phyloP scores from a whole-genome alignment of 805 yeast genomes.

The Wickerhamomyces subpelliculosus region DNA sequence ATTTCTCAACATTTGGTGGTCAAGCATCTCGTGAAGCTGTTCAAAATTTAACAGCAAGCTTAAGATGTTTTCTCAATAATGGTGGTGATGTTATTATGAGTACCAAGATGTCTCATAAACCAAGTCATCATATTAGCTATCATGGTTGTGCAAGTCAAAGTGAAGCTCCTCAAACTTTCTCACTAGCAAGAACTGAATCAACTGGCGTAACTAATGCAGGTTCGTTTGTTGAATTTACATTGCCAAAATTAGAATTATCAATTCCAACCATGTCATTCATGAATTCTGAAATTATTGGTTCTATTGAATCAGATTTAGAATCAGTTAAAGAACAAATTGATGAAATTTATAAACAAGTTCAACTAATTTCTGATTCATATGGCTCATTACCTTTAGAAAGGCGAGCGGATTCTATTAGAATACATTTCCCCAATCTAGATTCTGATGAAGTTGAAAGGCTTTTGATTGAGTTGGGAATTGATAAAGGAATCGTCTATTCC shows the following conservation, averaged over 20 bases:
- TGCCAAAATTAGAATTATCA: slow-evolving; percentile 30
- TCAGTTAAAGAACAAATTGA: slow-evolving; percentile 34
- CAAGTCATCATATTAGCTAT: slow-evolving; percentile 11
- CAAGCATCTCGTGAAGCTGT: slow-evolving; percentile 49
- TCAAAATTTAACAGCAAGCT: slow-evolving; percentile 44
- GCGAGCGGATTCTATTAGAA: slow-evolving; percentile 36
- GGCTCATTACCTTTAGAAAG: slow-evolving; percentile 62
- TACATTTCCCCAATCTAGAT: slow-evolving; percentile 71
- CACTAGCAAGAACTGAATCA: slow-evolving; percentile 29
- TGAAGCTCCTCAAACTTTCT: slow-evolving; percentile 25
- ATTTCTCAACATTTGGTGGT: slow-evolving; percentile 31
- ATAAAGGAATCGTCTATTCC: slow-evolving; percentile 48
- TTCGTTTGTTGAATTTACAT: slow-evolving; percentile 50
- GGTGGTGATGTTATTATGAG: slow-evolving; percentile 22
- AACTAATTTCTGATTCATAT: slow-evolving; percentile 39
- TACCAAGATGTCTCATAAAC: slow-evolving; percentile 6
- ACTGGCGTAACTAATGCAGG: slow-evolving; percentile 28
- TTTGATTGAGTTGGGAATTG: slow-evolving; percentile 51
- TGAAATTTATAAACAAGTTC: slow-evolving; percentile 36
- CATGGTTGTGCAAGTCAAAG: slow-evolving; percentile 20
- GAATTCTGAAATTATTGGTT: slow-evolving; percentile 36
- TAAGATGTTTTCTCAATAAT: slow-evolving; percentile 31
- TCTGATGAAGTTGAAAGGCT: slow-evolving; percentile 46
- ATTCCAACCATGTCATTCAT: slow-evolving; percentile 37
- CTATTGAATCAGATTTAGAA: slow-evolving; percentile 29